A percentile compares a stretch with the other conserved stretches of the same genome.
phyloP scores from a whole-genome alignment of 2,329 filamentous ascomycete genomes.

The Raffaelea ambrosiae region DNA sequence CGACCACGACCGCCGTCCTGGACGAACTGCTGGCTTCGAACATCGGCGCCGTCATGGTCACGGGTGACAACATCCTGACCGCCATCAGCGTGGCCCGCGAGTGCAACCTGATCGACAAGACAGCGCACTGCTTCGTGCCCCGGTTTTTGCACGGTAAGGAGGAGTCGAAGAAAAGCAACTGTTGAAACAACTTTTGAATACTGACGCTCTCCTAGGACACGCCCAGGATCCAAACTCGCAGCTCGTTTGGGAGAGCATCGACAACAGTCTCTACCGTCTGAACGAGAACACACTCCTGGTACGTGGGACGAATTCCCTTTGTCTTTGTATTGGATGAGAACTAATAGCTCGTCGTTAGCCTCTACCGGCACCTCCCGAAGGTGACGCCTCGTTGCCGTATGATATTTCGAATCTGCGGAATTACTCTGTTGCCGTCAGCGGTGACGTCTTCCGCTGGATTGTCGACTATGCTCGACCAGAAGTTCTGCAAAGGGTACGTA shows the following conservation, averaged over 20 bases:
- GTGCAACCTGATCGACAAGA: conserved; percentile 71
- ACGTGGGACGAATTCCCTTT: conserved; percentile 15
- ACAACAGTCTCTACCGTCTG: conserved; percentile 68
- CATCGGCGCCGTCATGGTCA: conserved; percentile 92
- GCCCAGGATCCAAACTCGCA: conserved; percentile 63
- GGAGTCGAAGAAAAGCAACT: too few species aligned
- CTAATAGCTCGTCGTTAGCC: conserved; percentile 31
- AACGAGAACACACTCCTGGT: conserved; percentile 70
- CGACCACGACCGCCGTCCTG: conserved; percentile 71
- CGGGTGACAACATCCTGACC: conserved; percentile 94
- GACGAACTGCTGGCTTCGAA: conserved; percentile 73
- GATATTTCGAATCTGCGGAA: conserved; percentile 74
- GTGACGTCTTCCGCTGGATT: conserved; percentile 95
- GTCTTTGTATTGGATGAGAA: neutral
- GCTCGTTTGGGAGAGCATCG: conserved; percentile 89
- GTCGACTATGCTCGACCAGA: conserved; percentile 82
- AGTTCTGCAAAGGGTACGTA: conserved; percentile 60
- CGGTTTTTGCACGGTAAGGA: conserved; percentile 65
- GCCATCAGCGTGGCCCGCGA: conserved; percentile 93
- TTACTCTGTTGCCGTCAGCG: conserved; percentile 82
- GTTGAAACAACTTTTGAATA: too few species aligned
- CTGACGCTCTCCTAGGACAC: too few species aligned
- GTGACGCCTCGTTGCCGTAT: conserved; percentile 77
- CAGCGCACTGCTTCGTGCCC: conserved; percentile 85
- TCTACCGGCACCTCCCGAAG: conserved; percentile 49